Base-by-base conservation (phyloP, 2,329 filamentous ascomycete species). In the Claviceps purpurea region DNA sequence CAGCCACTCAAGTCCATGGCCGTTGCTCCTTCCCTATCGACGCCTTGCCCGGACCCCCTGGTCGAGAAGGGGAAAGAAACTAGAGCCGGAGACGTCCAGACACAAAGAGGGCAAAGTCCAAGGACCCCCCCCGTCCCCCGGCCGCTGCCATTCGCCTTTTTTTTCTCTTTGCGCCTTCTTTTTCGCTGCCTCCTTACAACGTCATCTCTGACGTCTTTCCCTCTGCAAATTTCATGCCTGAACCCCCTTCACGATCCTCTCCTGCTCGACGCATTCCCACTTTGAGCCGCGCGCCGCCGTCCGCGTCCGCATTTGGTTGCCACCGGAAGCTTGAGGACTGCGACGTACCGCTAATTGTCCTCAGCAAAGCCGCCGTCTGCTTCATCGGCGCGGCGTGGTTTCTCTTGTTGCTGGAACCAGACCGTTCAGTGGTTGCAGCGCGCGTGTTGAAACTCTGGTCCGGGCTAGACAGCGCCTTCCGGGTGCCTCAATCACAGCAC, bases 151-250 rank as follows among this genome's bases (percentile, higher is more conserved):
- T 59, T 63, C 56, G 55, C 54, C 55, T 53, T 56, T 56, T 61
- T 58, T 48, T 58, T 62, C 58, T 63, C 64, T 63, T 59, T 65
- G 64, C 63, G 63, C 60, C 65, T 64, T 63, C 63, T 66, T 66
- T 67, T 59, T 61, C 20, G 61, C 64, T 62, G 47, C 42, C 50
- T 56, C 52, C 47, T 57, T 64, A 64, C 68, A 71, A 71, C 69
- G 69, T 71, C 69, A 71, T 71, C 69, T 71, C 69, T 71, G 69
- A 71, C 69, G 69, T 71, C 69, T 71, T 71, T 63, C 61, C 57
- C 61, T 63, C 58, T 56, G 53, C 60, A 63, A 64, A 61, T 62
- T 65, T 65, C 60, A 54, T 63, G 62, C 60, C 60, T 66, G 56
- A 63, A 62, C 61, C 61, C 61, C 66, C 41, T 65, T 64, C 62